Evolutionary conservation across 2,329 filamentous ascomycete genomes (phyloP).

Genomic region (Chrysosporium keratinophilum): DNA sequence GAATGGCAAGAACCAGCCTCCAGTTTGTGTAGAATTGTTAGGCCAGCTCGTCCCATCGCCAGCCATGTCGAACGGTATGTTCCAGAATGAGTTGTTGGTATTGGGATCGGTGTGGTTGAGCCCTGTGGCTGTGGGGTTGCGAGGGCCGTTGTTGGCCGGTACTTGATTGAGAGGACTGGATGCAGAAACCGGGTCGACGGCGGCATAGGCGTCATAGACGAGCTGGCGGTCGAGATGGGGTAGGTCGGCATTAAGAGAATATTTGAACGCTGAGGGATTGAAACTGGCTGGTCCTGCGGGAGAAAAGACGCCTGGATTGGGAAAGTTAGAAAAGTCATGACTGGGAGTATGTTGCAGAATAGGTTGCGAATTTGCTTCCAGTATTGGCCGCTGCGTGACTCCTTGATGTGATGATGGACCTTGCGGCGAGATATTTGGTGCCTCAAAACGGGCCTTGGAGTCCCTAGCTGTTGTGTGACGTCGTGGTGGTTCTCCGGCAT

Average conservation of each 20-base stretch:
- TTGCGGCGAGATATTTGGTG: slow-evolving; percentile 5
- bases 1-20: slow-evolving; percentile 87
- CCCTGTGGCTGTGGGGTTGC: background rate
- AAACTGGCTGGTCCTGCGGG: slow-evolving; percentile 30
- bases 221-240: slow-evolving; percentile 66
- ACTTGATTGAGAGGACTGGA: slow-evolving; percentile 21
- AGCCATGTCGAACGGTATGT: slow-evolving; percentile 26
- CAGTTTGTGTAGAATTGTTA: slow-evolving; percentile 37
- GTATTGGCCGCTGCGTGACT: slow-evolving; percentile 1
- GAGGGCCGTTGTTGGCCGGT: background rate
- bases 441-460: background rate
- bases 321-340: background rate
- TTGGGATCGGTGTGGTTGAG: slow-evolving; percentile 7
- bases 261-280: slow-evolving; percentile 29
- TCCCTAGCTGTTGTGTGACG: slow-evolving; percentile 19
- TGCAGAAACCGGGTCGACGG: slow-evolving; percentile 37
- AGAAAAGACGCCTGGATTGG: background rate
- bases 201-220: slow-evolving; percentile 61
- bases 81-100: slow-evolving; percentile 26
- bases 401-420: slow-evolving; percentile 11
- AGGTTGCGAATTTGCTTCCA: background rate
- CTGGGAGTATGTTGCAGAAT: background rate
- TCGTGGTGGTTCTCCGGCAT: slow-evolving; percentile 5
- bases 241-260: slow-evolving; percentile 37
- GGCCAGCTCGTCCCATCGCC: slow-evolving; percentile 22